Conservation (phyloP, 2,329 filamentous ascomycete species). For the Verticillium isaacii region DNA sequence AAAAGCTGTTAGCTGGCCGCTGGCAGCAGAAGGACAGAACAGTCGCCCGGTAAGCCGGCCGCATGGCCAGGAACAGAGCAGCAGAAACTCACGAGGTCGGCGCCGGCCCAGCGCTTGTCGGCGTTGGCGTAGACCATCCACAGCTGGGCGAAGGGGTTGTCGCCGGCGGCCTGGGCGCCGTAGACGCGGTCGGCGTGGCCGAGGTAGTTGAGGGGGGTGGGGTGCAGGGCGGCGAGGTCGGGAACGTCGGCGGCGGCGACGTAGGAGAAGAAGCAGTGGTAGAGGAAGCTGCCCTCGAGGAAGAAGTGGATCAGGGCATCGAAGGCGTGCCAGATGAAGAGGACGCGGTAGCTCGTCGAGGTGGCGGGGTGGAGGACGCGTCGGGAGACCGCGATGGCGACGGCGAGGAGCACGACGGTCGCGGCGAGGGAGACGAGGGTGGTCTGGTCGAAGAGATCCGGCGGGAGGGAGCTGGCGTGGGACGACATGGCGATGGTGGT, state of each 20-base stretch:
- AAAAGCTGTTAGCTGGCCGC: too few relatives aligned
- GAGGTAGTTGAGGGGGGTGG: constrained; percentile 48
- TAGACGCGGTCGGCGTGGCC: constrained; percentile 45
- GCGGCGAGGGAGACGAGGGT: constrained; percentile 55
- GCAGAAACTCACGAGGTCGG: constrained; percentile 44
- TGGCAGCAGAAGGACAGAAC: too few relatives aligned
- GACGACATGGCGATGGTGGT: constrained; percentile 12
- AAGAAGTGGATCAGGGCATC: constrained; percentile 88
- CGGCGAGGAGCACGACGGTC: constrained; percentile 46
- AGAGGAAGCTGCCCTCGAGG: constrained; percentile 88
- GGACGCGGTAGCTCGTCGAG: constrained; percentile 58
- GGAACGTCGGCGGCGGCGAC: constrained; percentile 28
- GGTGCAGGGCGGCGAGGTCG: constrained; percentile 30
- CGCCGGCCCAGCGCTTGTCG: constrained; percentile 58
- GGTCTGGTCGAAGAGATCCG: constrained; percentile 54
- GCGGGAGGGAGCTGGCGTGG: constrained; percentile 23
- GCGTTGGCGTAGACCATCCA: constrained; percentile 68
- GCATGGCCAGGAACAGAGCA: too few relatives aligned
- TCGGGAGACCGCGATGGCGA: constrained; percentile 45
- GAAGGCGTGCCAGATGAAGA: constrained; percentile 94
- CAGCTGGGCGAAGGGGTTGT: constrained; percentile 50
- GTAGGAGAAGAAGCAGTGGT: constrained; percentile 81
- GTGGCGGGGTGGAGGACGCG: constrained; percentile 42
- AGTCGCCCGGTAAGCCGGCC: too few relatives aligned
- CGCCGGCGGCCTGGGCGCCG: constrained; percentile 52